phyloP scores from a whole-genome alignment of 805 yeast species.

The Candida parachauliodes region DNA sequence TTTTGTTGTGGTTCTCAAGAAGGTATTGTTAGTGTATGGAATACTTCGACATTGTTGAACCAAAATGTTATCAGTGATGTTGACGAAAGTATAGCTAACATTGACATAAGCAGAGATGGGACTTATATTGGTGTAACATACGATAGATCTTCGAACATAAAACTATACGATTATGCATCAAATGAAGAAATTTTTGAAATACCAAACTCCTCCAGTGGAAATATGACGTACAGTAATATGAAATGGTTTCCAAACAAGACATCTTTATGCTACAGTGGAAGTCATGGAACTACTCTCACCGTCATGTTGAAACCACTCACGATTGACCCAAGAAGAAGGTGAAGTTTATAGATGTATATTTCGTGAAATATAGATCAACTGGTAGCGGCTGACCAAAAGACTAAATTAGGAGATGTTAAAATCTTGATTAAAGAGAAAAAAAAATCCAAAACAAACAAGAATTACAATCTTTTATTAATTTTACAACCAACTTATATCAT shows the following conservation, averaged over 20 bases:
- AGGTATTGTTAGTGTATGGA: conserved; percentile 54
- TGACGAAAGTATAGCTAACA: conserved; percentile 40
- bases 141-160: conserved; percentile 39
- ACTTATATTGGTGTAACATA: conserved; percentile 41
- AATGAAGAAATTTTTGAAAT: conserved; percentile 28
- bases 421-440: no score
- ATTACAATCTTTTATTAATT: no score
- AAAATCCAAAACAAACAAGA: no score
- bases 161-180: conserved; percentile 33
- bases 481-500: no score
- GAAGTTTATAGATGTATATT: not conserved
- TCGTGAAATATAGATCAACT: not conserved
- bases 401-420: no score
- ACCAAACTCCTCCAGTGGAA: conserved; percentile 26
- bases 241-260: conserved; percentile 35
- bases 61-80: conserved; percentile 33
- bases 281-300: conserved; percentile 27
- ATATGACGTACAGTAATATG: conserved; percentile 22
- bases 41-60: conserved; percentile 33
- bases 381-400: no score
- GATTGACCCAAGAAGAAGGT: not conserved
- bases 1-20: conserved; percentile 56
- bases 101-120: conserved; percentile 46
- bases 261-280: conserved; percentile 27
- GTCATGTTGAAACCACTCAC: conserved; percentile 14